phyloP scores from a whole-genome alignment of 2,329 filamentous ascomycete species.

The Thermothelomyces thermophilus region DNA sequence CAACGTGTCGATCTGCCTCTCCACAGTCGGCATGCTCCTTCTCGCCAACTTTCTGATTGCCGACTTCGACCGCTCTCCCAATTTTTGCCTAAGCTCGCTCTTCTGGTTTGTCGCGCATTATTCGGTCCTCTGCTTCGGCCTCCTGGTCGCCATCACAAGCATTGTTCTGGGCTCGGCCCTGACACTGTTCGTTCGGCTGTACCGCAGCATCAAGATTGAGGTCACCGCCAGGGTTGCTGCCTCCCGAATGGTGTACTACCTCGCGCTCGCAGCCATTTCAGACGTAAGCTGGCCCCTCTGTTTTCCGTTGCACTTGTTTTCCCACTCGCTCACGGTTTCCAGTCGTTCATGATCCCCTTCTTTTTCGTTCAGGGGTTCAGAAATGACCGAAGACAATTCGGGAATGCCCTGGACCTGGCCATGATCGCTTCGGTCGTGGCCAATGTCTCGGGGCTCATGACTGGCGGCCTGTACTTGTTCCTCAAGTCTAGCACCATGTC shows the following conservation, averaged over 20 bases:
- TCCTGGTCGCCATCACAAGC: conserved; percentile 46
- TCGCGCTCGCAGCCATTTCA: conserved; percentile 49
- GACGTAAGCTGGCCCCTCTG: conserved; percentile 43
- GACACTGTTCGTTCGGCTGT: conserved; percentile 52
- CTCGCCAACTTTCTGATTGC: conserved; percentile 55
- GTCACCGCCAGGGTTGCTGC: conserved; percentile 55
- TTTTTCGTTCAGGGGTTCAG: conserved; percentile 52
- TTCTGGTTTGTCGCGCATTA: conserved; percentile 61
- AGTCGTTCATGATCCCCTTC: conserved; percentile 57
- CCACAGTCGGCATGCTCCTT: conserved; percentile 42
- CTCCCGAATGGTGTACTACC: conserved; percentile 64
- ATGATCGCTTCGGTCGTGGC: conserved; percentile 60
- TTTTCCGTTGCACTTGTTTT: background rate
- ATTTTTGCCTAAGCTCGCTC: conserved; percentile 60
- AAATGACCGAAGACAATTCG: conserved; percentile 31
- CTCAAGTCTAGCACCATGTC: conserved; percentile 56
- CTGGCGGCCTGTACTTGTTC: conserved; percentile 60
- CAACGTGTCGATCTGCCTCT: conserved; percentile 52
- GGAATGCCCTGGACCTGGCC: conserved; percentile 43
- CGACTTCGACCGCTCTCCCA: conserved; percentile 46
- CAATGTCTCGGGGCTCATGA: conserved; percentile 60
- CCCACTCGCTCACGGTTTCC: conserved; percentile 10
- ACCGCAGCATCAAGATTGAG: conserved; percentile 48
- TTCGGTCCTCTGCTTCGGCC: conserved; percentile 48
- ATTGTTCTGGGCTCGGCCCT: conserved; percentile 45